phyloP scores from a whole-genome alignment of 2,329 filamentous ascomycete genomes.

The Diplodia corticola region DNA sequence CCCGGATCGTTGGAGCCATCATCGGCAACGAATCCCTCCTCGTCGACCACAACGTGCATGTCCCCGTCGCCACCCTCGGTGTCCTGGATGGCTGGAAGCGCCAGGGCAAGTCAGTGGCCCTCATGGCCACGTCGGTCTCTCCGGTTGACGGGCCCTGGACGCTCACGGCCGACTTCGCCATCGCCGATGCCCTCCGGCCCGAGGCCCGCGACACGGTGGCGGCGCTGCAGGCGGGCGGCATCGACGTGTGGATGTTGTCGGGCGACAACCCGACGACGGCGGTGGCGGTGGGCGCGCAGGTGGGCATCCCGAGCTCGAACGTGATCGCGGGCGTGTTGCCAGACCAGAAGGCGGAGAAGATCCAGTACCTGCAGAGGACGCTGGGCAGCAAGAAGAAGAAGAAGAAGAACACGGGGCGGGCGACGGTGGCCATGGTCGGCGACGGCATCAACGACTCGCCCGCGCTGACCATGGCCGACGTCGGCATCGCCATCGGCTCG shows the following conservation, averaged over 20 bases:
- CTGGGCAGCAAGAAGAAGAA: constrained; percentile 28
- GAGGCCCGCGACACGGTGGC: constrained; percentile 67
- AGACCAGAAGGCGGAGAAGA: constrained; percentile 74
- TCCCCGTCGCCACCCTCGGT: constrained; percentile 29
- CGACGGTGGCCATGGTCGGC: constrained; percentile 77
- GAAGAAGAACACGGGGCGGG: constrained; percentile 36
- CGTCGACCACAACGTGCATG: constrained; percentile 40
- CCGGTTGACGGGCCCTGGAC: constrained; percentile 28
- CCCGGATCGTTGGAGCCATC: constrained; percentile 50
- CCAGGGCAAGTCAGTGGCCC: constrained; percentile 44
- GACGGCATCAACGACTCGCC: constrained; percentile 87
- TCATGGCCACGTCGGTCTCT: constrained; percentile 38
- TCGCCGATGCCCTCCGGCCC: constrained; percentile 77
- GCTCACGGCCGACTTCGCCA: constrained; percentile 68
- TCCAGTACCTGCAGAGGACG: constrained; percentile 51
- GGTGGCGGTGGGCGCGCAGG: constrained; percentile 69
- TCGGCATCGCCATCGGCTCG: constrained; percentile 78
- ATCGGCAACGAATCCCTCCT: constrained; percentile 76
- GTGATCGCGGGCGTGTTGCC: constrained; percentile 88
- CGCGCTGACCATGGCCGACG: constrained; percentile 75
- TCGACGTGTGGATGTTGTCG: constrained; percentile 87
- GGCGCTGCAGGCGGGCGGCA: constrained; percentile 64
- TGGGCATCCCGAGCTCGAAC: constrained; percentile 72
- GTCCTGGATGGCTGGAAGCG: constrained; percentile 43
- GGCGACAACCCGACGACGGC: constrained; percentile 90